These are phyloP conservation scores for Syncephalastrum racemosum DNA, from an alignment of 371 early-diverging fungal genomes.

Conservation along the genomic window DNA sequence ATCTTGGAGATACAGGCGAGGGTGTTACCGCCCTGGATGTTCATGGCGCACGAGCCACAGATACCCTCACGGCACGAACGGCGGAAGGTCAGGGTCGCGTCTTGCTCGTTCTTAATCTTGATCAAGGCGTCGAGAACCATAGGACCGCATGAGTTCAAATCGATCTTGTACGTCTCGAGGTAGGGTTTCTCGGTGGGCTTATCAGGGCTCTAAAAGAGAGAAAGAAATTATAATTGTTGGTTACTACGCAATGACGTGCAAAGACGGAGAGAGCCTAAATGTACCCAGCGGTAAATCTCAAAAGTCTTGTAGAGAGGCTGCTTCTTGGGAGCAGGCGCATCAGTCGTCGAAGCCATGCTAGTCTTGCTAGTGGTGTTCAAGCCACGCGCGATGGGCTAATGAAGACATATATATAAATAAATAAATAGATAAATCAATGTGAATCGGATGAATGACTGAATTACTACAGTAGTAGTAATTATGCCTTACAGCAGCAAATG, in stretches of 20 bases:
- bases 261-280: slow-evolving; percentile 3
- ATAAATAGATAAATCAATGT: neutral
- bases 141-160: slow-evolving; percentile 90
- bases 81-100: slow-evolving; percentile 90
- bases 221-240: neutral
- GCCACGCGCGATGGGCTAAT: slow-evolving; percentile 42
- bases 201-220: slow-evolving; percentile 76
- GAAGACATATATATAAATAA: neutral
- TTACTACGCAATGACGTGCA: neutral
- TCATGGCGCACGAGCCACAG: slow-evolving; percentile 98
- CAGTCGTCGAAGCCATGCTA: slow-evolving; percentile 40
- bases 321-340: slow-evolving; percentile 37
- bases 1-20: slow-evolving; percentile 92
- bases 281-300: slow-evolving; percentile 86
- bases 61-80: slow-evolving; percentile 80
- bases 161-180: slow-evolving; percentile 85
- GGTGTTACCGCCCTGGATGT: slow-evolving; percentile 93
- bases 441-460: neutral
- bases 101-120: slow-evolving; percentile 95
- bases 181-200: slow-evolving; percentile 85
- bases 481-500: slow-evolving; percentile 21
- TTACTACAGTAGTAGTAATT: neutral
- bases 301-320: slow-evolving; percentile 70
- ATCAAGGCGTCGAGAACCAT: slow-evolving; percentile 95
- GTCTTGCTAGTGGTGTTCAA: slow-evolving; percentile 31